Evolutionary conservation across 2,329 filamentous ascomycete species (phyloP).

Genomic region (Erysiphe pisi): DNA sequence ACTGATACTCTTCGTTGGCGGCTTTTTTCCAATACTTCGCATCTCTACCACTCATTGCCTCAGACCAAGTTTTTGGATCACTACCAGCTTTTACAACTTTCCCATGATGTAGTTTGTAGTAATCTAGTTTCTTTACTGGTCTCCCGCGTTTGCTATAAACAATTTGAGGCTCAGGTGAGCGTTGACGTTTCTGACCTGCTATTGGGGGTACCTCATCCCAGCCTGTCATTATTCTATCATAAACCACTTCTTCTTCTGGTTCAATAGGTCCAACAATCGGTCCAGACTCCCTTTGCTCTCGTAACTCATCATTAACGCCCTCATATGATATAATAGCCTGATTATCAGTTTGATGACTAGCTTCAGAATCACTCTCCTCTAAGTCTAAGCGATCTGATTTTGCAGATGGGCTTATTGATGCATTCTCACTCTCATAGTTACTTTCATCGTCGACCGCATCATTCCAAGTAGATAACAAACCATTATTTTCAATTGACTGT

Average conservation of each 20-base stretch:
- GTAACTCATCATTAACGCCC: not conserved
- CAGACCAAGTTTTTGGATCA: not conserved
- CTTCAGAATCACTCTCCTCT: conserved; percentile 1
- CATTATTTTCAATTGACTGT: conserved; percentile 10
- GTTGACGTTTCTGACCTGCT: too few relatives aligned
- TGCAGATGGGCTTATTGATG: conserved; percentile 13
- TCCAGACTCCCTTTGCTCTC: not conserved
- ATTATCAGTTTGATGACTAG: not conserved
- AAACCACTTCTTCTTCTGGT: not conserved
- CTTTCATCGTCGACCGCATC: not conserved
- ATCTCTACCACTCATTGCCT: not conserved
- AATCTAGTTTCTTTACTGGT: not conserved
- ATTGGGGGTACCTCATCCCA: too few relatives aligned
- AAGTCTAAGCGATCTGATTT: conserved; percentile 16
- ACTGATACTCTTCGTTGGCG: not conserved
- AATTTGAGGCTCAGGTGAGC: too few relatives aligned
- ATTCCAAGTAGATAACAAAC: conserved; percentile 13
- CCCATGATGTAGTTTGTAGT: too few relatives aligned
- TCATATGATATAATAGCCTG: not conserved
- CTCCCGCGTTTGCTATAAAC: too few relatives aligned
- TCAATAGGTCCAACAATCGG: not conserved
- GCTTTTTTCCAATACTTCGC: not conserved
- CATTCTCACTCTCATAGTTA: conserved; percentile 7
- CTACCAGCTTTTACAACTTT: not conserved
- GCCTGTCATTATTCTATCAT: not conserved